Conservation (phyloP, 441 rosid species). For the Biscutella laevigata region DNA sequence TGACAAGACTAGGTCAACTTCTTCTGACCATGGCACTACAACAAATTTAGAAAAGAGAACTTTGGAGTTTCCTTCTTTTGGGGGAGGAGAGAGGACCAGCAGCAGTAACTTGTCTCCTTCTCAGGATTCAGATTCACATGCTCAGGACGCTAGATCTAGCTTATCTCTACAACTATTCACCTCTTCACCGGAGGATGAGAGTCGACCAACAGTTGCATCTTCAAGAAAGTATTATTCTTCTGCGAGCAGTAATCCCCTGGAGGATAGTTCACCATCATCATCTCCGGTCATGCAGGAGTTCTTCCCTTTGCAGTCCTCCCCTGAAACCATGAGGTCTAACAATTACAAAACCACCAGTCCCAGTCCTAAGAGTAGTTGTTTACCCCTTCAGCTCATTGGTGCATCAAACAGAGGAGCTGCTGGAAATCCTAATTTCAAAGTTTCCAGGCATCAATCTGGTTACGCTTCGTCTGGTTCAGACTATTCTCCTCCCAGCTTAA, state of each 20-base stretch:
- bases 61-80: slow-evolving; percentile 35
- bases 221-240: slow-evolving; percentile 78
- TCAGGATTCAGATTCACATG: slow-evolving; percentile 59
- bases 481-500: slow-evolving; percentile 69
- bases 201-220: slow-evolving; percentile 57
- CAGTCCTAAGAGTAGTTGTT: slow-evolving; percentile 27
- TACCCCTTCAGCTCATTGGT: slow-evolving; percentile 69
- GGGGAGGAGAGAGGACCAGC: slow-evolving; percentile 51
- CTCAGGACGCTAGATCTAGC: slow-evolving; percentile 43
- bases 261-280: slow-evolving; percentile 65
- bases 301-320: slow-evolving; percentile 61
- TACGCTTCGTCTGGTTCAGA: slow-evolving; percentile 88
- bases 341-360: slow-evolving; percentile 31
- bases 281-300: slow-evolving; percentile 62
- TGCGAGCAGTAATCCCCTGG: slow-evolving; percentile 74
- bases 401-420: slow-evolving; percentile 34
- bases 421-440: slow-evolving; percentile 33
- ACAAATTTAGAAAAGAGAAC: slow-evolving; percentile 35
- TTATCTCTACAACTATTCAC: slow-evolving; percentile 67
- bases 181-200: slow-evolving; percentile 57
- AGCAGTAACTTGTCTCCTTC: slow-evolving; percentile 51
- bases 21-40: slow-evolving; percentile 29
- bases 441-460: slow-evolving; percentile 41
- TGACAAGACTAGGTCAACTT: slow-evolving; percentile 40
- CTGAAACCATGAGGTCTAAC: slow-evolving; percentile 36